Evolutionary conservation across 1,139 yeast genomes (phyloP), one percentile per base, ranked within the genome.

Genomic region (Debaryomyces subglobosus): DNA sequence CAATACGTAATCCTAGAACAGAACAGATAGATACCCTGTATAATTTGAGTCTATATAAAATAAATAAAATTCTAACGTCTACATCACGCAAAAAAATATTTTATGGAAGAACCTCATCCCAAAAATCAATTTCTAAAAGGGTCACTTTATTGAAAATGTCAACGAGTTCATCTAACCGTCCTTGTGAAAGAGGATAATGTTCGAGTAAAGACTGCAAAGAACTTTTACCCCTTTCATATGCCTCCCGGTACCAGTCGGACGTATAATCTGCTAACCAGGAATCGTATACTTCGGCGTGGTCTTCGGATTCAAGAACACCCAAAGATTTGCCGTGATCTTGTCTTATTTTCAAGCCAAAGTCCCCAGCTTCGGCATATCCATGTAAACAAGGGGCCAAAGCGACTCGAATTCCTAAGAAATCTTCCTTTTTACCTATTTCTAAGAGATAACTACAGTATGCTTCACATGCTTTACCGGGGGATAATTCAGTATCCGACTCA

Each of bases 311-410:
- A 7, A 48, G 44, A 2, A 32, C 52, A 20, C 53, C 54, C 44
- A 53, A 46, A 1, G 43, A 30, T 5, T 49, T 57, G 21, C 53
- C 53, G 21, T 47, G 53, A 0, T 39, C 16, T 10, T 49, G 50
- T 32, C 65, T 50, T 1, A 60, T 44, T 24, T 27, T 23, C 25
- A 23, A 12, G 5, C 46, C 47, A 16, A 39, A 49, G 0, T 46
- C 43, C 0, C 72, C 79, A 0, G 88, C 85, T 49, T 81, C 78
- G 34, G 79, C 79, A 62, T 86, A 87, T 1, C 96, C 96, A 61
- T 85, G 79, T 39, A 87, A 68, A 64, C 96, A 89, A 0, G 96
- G 96, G 2, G 91, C 79, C 45, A 88, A 66, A 0, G 95, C 89
- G 5, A 84, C 78, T 51, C 82, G 81, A 44, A 86, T 76, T 21